Base-by-base conservation (phyloP, 2,329 filamentous ascomycete species). In the Macrophomina tecta region DNA sequence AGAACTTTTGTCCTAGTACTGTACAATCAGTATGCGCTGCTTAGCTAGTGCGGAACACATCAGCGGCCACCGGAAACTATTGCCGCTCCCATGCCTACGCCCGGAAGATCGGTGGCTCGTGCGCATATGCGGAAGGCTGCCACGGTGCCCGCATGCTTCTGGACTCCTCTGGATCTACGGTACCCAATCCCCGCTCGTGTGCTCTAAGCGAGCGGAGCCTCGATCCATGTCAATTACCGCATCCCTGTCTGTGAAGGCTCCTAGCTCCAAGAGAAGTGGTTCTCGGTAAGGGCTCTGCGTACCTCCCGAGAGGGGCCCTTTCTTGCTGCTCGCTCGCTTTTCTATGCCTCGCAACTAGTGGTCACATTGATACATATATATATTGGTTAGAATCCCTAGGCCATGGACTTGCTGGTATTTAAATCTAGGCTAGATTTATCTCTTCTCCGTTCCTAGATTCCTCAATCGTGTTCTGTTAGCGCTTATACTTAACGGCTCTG, bases 221-320 rank as follows among this genome's bases (percentile, higher is more conserved):
- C 55, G 55, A 61, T 40, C 46, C 64, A 45, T 66, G 55, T 51
- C 64, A 55, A 42, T 51, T 36, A 55, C 36, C 23, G 45, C 48
- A 51, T 66, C 53, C 64, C 42, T 65, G 63, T n/a, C 63, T 58
- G 64, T 55, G 61, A 66, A 55, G 64, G 53, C 64, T 46, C 38
- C 48, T 12, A 60, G 46, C 64, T 18, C 64, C 64, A 40, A 36
- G 64, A n/a, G 23, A 30, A n/a, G 28, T 23, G 46, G 64, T 49
- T 56, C 52, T 61, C 9, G 46, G 52, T n/a, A 56, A 30, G 45
- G 34, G 48, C 16, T 36, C 40, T 48, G 64, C 55, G 53, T 66
- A 32, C 51, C 45, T 66, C 53, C 55, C 46, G 45, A 30, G 51
- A 16, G 32, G 63, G 52, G 63, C 40, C 38, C 18, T 23, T 30